Evolutionary conservation across 2,329 filamentous ascomycete genomes (phyloP), one percentile per base, ranked within the genome.

Genomic region (Fusarium verrucosum): DNA sequence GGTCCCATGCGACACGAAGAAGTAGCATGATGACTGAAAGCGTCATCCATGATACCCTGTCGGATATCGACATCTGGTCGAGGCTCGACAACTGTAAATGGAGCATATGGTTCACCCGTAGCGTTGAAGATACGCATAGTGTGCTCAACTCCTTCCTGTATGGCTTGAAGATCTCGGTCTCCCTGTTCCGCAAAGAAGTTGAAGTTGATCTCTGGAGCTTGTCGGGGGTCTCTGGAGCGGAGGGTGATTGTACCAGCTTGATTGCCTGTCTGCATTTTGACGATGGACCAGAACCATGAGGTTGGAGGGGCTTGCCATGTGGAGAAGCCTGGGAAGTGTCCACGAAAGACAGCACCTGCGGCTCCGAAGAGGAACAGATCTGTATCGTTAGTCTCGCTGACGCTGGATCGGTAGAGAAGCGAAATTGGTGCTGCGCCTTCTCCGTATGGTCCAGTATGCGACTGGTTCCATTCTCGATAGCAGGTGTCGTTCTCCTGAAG

Each of bases 181-280:
- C 55, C 58, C 3, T 57, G 37, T 22, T 66, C 50, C 2, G 81
- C 77, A 76, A 85, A 88, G 72, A 82, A 88, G 73, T 87, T 85
- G 78, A 88, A 89, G 50, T 80, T 78, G 64, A 92, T 89, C 9
- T 83, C 74, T 0, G 89, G 89, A 0, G 81, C 78, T 54, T 90
- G 87, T 3, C 84, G 82, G 0, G 89, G 88, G 68, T 92, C 84
- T 0, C 82, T 75, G 0, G 85, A 87, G 10, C 79, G 79, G 7
- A 92, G 82, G 1, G 74, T 82, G 6, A 92, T 87, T 1, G 81
- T 84, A 13, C 89, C 89, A 7, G 83, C 83, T 2, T 72, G 76
- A 50, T 91, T 90, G 36, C 85, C 83, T 0, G 87, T 82, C 70
- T 89, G 87, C 3, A 84, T 82, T 74, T 89, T 88, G 58, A 91